Evolutionary conservation across 768 basidiomycete species (phyloP), one percentile per base, ranked within the genome.

Genomic region (Infundibulicybe gibba): DNA sequence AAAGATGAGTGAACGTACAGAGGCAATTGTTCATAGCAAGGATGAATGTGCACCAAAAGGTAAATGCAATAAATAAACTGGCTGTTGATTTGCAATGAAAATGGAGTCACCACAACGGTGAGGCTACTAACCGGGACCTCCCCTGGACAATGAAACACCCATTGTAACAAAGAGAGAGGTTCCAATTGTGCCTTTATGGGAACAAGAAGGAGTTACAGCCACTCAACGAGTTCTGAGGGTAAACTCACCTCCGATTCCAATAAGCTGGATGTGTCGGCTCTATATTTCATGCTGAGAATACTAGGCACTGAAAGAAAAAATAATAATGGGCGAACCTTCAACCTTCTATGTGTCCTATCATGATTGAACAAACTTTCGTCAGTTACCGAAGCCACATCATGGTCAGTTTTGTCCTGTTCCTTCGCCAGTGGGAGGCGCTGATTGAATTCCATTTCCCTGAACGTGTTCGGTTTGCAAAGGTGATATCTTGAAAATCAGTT

Each of bases 131-230:
- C 84, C 74, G 41, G 86, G 86, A 12, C 87, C 87, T n/a, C 83
- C 84, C 41, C 73, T 75, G 1, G 71, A 68, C 25, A 90, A 63
- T 3, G 77, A 64, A 2, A 69, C 56, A 16, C 86, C 85, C 14
- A 85, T 86, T 54, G 85, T 85, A 12, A 88, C 76, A 66, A 87
- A 87, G 15, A 87, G 71, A 45, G 81, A 85, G 3, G 85, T 87
- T 45, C 86, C 85, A 49, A 89, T 76, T n/a, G 85, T 83, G 40
- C 85, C 85, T 71, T 44, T 40, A 32, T 38, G 19, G 15, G 8
- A 25, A 25, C 25, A 8, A 40, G 25, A 39, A 15, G n/a, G 37
- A 50, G 43, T 21, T 31, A 16, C 47, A 34, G 20, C 19, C 37
- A 42, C 51, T 25, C 3, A 25, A 11, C 9, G 21, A 20, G 5